These are phyloP conservation scores for Crithidia acanthocephali DNA, from an alignment of 208 protist species.

Conservation along the genomic window DNA sequence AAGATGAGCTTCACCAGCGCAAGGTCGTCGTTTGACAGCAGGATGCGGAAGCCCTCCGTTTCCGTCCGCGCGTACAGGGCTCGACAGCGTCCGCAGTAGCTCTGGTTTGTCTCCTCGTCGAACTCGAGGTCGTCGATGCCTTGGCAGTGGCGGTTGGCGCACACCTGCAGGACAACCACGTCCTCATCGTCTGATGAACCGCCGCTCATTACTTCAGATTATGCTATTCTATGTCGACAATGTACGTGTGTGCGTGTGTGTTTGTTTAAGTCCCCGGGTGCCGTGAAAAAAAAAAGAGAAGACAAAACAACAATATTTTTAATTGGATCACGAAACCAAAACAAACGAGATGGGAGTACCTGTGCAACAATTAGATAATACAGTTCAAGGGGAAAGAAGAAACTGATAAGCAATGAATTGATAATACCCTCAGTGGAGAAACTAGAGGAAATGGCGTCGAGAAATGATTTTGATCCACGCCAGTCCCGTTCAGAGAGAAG, in stretches of 20 bases:
- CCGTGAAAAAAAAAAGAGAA: not conserved
- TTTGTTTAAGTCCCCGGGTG: not conserved
- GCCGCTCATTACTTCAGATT: constrained; percentile 19
- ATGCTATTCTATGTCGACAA: not conserved
- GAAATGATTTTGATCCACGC: too few species aligned
- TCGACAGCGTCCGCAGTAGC: constrained; percentile 79
- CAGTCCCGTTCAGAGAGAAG: too few species aligned
- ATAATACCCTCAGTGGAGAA: too few species aligned
- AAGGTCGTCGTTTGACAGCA: constrained; percentile 64
- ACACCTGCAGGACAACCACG: constrained; percentile 81
- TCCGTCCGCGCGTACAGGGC: constrained; percentile 61
- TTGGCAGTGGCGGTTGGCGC: constrained; percentile 67
- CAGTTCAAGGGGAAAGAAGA: not conserved
- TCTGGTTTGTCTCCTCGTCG: constrained; percentile 69
- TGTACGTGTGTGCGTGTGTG: too few species aligned
- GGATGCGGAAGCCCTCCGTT: constrained; percentile 72
- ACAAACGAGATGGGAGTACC: not conserved
- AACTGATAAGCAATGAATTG: too few species aligned
- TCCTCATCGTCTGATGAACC: constrained; percentile 76
- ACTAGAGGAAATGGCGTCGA: too few species aligned
- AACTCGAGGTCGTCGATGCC: constrained; percentile 81
- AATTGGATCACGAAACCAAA: too few species aligned
- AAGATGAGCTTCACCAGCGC: constrained; percentile 70
- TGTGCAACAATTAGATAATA: not conserved
- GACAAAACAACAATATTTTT: not conserved